These are phyloP conservation scores for Trichophyton mentagrophytes DNA, from an alignment of 2,329 filamentous ascomycete species.

Conservation along the genomic window DNA sequence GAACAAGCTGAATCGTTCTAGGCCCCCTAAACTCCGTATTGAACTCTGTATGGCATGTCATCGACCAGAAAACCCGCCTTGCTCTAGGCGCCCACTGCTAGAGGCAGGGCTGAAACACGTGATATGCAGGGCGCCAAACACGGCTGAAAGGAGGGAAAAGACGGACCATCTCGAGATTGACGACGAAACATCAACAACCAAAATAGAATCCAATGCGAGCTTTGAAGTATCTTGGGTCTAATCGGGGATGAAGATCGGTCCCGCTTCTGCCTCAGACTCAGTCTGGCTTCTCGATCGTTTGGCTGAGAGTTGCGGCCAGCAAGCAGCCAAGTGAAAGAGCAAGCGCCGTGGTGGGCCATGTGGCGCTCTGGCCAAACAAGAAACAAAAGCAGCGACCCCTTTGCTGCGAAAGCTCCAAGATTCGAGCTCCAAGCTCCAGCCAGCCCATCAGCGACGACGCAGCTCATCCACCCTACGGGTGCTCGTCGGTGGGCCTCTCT, in stretches of 20 bases:
- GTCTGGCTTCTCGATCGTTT: constrained; percentile 1
- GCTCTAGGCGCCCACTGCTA: background rate
- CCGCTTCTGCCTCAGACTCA: background rate
- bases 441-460: background rate
- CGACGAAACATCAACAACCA: background rate
- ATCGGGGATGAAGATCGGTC: background rate
- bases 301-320: background rate
- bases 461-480: background rate
- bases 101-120: background rate
- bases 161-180: background rate
- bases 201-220: background rate
- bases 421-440: background rate
- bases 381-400: background rate
- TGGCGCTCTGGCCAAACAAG: background rate
- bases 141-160: too few relatives aligned
- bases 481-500: background rate
- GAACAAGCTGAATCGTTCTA: background rate
- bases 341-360: background rate
- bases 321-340: constrained; percentile 1
- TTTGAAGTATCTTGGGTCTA: background rate
- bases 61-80: background rate
- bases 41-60: background rate
- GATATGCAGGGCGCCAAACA: background rate
- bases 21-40: background rate
- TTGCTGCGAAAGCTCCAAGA: background rate